A percentile compares a stretch with the other conserved stretches of the same genome.
These are phyloP conservation scores for Papilionanthe hybrid DNA, from an alignment of 116 monocot species.

Conservation along the genomic window DNA sequence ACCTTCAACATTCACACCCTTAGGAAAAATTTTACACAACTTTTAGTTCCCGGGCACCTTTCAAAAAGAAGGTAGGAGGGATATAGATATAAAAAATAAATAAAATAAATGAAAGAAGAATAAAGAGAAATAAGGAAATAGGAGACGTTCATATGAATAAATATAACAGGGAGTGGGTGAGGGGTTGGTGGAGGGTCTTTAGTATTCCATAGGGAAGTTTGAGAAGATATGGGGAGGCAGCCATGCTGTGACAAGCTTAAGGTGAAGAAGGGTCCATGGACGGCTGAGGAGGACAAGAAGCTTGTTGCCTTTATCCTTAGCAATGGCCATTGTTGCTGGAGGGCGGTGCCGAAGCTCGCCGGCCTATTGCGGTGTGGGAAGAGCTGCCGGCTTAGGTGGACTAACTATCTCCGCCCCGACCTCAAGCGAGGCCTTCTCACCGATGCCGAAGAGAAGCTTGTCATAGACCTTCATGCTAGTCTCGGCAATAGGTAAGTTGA, in stretches of 20 bases:
- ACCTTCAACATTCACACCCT: constrained; percentile 3
- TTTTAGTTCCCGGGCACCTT: constrained; percentile 36
- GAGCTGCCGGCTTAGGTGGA: constrained; percentile 90
- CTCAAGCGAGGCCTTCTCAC: constrained; percentile 77
- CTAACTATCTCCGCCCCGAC: constrained; percentile 84
- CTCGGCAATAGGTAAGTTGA: constrained; percentile 55
- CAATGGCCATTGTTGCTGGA: constrained; percentile 80
- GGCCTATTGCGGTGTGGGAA: constrained; percentile 79
- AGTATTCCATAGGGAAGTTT: constrained; percentile 2
- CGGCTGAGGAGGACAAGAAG: constrained; percentile 81
- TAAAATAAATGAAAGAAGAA: constrained; percentile 2
- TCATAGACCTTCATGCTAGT: constrained; percentile 74
- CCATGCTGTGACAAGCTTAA: constrained; percentile 79
- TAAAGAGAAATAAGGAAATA: background rate
- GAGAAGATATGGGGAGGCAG: constrained; percentile 56
- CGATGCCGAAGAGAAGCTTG: constrained; percentile 67
- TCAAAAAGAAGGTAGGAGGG: constrained; percentile 18
- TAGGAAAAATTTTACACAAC: constrained; percentile 6
- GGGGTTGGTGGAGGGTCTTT: background rate
- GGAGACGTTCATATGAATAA: background rate
- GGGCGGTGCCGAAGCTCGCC: constrained; percentile 81
- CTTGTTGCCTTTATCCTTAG: constrained; percentile 62
- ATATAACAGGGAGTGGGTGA: background rate
- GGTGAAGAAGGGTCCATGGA: constrained; percentile 93
- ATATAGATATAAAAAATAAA: background rate